Conservation (phyloP, 2,329 filamentous ascomycete species). For the Trichoderma sp. region DNA sequence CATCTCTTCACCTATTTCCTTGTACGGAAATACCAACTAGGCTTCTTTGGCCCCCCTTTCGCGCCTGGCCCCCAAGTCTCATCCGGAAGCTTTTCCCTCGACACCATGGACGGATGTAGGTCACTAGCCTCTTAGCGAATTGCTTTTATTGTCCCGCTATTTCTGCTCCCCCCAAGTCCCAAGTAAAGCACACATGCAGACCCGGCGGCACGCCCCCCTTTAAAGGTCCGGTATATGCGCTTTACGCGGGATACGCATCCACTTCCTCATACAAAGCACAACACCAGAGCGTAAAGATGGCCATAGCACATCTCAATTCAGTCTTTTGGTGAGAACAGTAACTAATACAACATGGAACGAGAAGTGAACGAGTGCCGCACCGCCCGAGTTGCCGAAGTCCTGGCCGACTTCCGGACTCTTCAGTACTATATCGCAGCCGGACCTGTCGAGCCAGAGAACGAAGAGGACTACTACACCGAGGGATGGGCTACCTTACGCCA, state of each 20-base stretch:
- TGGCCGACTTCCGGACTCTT: constrained; percentile 60
- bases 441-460: constrained; percentile 52
- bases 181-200: not conserved
- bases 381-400: constrained; percentile 59
- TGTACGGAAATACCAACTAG: not conserved
- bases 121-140: constrained; percentile 5
- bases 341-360: constrained; percentile 1
- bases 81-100: not conserved
- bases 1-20: not conserved
- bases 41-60: constrained; percentile 1
- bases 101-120: constrained; percentile 29
- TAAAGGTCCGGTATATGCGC: not conserved
- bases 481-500: constrained; percentile 62
- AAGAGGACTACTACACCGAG: constrained; percentile 61
- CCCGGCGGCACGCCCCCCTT: not conserved
- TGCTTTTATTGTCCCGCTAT: not conserved
- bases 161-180: not conserved
- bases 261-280: not conserved
- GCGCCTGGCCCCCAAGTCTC: constrained; percentile 10
- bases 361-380: constrained; percentile 61
- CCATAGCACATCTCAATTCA: not conserved
- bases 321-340: not conserved
- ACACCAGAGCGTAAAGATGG: not conserved
- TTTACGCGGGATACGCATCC: not conserved
- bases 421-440: constrained; percentile 62